Base-by-base conservation (phyloP, 139 green algal genomes). In the Eudorina sp. region DNA sequence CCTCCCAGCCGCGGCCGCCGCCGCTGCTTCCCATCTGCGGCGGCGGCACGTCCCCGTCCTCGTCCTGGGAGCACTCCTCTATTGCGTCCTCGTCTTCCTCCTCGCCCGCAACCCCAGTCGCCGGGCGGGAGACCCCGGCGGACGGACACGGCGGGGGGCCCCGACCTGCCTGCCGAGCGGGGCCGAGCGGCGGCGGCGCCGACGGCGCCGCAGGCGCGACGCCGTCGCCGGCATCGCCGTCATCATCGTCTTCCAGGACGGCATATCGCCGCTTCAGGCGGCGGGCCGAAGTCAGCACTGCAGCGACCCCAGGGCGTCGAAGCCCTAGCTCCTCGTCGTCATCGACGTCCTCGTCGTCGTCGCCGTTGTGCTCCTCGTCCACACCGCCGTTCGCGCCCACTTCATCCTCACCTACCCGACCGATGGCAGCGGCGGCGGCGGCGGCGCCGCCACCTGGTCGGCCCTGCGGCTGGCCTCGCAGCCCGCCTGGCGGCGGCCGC, bases 51-150 rank as follows among this genome's bases (percentile, higher is more conserved):
- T 34, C 70, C 40, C 31, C 70, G 7, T 79, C 25, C 0, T 66
- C 70, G 11, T 60, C 79, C 60, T 85, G 79, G 13, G 58, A 75
- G 40, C 40, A 75, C 6, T 85, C 79, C 53, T 85, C 79, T 4
- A 85, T 85, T 40, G 34, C 38, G 41, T 85, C 79, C 16, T 74
- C 79, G 4, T 74, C 79, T 0, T 85, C 79, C 36, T 84, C 45
- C 73, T 16, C 73, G 41, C 70, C 40, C 21, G 4, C 38, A 21
- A 36, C 70, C 4, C 6, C 41, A 23, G 41, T 36, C 41, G 9
- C 41, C 2, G 62, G 29, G 8, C 29, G 29, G 6, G 29, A 19
- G n/a, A 68, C 58, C 16, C 58, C 58, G 16, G 18, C n/a, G 58
- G 16, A 68, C n/a, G 18, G 6, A n/a, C 51, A 16, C 51, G 13